Conservation (phyloP, 192 early-diverging fungal genomes). For the Chytriomyces sp. region DNA sequence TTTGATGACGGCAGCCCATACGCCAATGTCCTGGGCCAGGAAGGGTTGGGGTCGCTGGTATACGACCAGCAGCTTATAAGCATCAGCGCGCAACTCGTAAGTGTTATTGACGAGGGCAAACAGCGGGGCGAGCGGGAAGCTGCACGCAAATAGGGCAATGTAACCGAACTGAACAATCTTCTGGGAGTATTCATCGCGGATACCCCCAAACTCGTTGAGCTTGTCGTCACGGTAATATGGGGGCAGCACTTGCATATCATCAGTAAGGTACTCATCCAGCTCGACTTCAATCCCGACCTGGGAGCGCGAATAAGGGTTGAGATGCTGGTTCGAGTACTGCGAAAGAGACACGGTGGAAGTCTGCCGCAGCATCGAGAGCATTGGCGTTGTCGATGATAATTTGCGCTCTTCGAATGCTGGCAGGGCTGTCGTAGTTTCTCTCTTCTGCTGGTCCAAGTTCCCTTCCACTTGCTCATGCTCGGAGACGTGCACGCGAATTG, state of each 20-base stretch:
- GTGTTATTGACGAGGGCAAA: conserved; percentile 70
- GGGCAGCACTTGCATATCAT: conserved; percentile 14
- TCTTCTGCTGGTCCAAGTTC: too few relatives aligned
- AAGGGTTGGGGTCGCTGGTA: conserved; percentile 33
- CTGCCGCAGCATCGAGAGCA: too few relatives aligned
- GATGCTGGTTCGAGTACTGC: too few relatives aligned
- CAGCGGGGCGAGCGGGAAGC: conserved; percentile 73
- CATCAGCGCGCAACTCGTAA: conserved; percentile 60
- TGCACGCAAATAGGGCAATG: conserved; percentile 68
- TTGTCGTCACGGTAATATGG: conserved; percentile 50
- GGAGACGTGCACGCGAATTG: too few relatives aligned
- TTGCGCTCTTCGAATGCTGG: too few relatives aligned
- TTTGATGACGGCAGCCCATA: conserved; percentile 24
- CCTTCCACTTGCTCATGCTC: too few relatives aligned
- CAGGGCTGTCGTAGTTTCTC: too few relatives aligned
- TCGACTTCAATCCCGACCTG: background rate
- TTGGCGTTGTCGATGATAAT: too few relatives aligned
- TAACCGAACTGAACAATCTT: conserved; percentile 73
- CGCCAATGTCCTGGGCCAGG: conserved; percentile 37
- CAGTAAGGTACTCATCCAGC: background rate
- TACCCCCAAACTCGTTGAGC: conserved; percentile 43
- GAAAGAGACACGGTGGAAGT: too few relatives aligned
- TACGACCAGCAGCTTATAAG: conserved; percentile 30
- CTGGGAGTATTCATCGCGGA: conserved; percentile 37
- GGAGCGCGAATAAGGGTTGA: background rate